Percentiles rank a stretch among this genome's conserved stretches.
These are phyloP conservation scores for Porcisia hertigi DNA, from an alignment of 208 protist species.

Conservation along the genomic window DNA sequence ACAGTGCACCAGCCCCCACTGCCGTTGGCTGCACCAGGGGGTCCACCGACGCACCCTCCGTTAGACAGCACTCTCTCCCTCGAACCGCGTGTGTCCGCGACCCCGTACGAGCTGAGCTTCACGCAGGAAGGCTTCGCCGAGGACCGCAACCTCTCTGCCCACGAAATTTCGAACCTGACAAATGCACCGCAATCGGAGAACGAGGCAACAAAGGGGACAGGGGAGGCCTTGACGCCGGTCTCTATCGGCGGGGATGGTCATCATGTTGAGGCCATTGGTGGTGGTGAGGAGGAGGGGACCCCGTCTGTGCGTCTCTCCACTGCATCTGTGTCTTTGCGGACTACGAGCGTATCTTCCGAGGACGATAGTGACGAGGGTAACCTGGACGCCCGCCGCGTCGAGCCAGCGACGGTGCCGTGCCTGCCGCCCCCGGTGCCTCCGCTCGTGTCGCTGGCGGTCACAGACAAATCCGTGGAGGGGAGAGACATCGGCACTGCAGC, in stretches of 20 bases:
- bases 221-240: not conserved
- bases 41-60: not conserved
- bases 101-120: slow-evolving; percentile 20
- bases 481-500: not conserved
- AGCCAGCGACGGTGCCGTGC: slow-evolving; percentile 12
- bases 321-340: slow-evolving; percentile 2
- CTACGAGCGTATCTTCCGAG: not conserved
- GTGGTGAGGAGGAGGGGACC: slow-evolving; percentile 3
- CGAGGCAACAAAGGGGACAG: not conserved
- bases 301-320: slow-evolving; percentile 10
- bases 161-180: not conserved
- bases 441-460: not conserved
- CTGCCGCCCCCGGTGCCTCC: slow-evolving; percentile 7
- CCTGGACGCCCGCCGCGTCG: not conserved
- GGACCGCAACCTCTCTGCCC: slow-evolving; percentile 19
- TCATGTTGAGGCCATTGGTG: not conserved
- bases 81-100: slow-evolving; percentile 1
- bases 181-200: not conserved
- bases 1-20: slow-evolving; percentile 8
- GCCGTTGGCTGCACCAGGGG: slow-evolving; percentile 11
- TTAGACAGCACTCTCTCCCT: not conserved
- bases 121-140: slow-evolving; percentile 21
- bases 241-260: not conserved
- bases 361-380: slow-evolving; percentile 3
- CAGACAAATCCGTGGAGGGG: not conserved